These are phyloP conservation scores for Hyaloperonospora brassicae DNA, from an alignment of 352 stramenopile species.

Conservation along the genomic window DNA sequence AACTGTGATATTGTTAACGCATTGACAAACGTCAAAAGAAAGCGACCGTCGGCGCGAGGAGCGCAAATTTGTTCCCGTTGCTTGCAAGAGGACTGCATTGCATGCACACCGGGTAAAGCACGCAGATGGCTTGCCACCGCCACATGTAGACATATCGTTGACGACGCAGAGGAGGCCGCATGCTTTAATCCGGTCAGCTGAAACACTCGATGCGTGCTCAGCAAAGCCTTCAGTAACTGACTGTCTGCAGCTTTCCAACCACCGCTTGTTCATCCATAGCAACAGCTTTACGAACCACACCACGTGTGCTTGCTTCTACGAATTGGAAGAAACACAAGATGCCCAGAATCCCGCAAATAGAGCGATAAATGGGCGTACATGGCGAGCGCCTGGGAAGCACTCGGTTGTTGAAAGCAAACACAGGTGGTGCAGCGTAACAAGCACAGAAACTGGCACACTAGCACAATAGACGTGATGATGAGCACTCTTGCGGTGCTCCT, in stretches of 20 bases:
- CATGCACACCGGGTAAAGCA: slow-evolving; percentile 66
- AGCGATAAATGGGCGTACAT: slow-evolving; percentile 29
- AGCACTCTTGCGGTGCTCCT: background rate
- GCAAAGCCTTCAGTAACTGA: slow-evolving; percentile 65
- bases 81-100: slow-evolving; percentile 70
- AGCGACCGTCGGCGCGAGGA: slow-evolving; percentile 24
- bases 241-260: slow-evolving; percentile 39
- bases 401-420: slow-evolving; percentile 50
- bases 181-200: slow-evolving; percentile 22
- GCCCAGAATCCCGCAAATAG: slow-evolving; percentile 31
- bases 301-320: slow-evolving; percentile 9
- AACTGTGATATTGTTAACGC: slow-evolving; percentile 27
- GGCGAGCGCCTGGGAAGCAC: slow-evolving; percentile 64
- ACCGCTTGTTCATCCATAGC: slow-evolving; percentile 36
- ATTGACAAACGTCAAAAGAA: too few species aligned
- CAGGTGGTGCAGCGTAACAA: slow-evolving; percentile 48
- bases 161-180: background rate
- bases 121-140: slow-evolving; percentile 42
- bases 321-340: slow-evolving; percentile 33
- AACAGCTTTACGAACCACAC: slow-evolving; percentile 27
- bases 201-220: slow-evolving; percentile 62
- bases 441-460: slow-evolving; percentile 33
- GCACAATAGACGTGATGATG: slow-evolving; percentile 31
- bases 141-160: slow-evolving; percentile 21
- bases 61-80: slow-evolving; percentile 42